phyloP scores from a whole-genome alignment of 1,284 basidiomycete genomes.

The Thecaphora frezii region DNA sequence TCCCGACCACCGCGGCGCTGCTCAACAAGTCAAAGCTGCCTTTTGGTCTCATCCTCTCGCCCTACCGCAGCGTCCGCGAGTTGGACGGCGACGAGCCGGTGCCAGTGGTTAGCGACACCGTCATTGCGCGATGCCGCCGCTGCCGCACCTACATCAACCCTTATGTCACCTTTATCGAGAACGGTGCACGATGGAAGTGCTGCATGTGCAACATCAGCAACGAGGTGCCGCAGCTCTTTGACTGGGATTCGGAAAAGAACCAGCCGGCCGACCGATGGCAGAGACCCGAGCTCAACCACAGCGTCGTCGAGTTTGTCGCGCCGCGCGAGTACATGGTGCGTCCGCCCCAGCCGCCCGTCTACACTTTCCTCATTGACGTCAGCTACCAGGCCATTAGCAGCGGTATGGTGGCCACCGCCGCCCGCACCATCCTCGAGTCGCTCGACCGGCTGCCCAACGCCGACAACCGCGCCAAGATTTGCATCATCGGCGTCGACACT shows the following conservation, averaged over 20 bases:
- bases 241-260: conserved; percentile 93
- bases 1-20: conserved; percentile 89
- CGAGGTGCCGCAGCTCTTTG: conserved; percentile 96
- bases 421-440: conserved; percentile 89
- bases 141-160: conserved; percentile 99
- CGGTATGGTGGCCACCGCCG: conserved; percentile 96
- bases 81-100: conserved; percentile 69
- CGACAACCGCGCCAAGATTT: conserved; percentile 86
- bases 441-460: conserved; percentile 94
- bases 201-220: conserved; percentile 99
- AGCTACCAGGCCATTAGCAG: conserved; percentile 76
- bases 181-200: conserved; percentile 97
- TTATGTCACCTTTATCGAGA: conserved; percentile 97
- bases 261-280: conserved; percentile 94
- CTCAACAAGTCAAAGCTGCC: conserved; percentile 92
- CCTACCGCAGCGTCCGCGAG: conserved; percentile 76
- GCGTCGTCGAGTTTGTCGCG: conserved; percentile 92
- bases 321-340: conserved; percentile 99
- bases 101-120: conserved; percentile 85
- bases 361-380: conserved; percentile 96
- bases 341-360: conserved; percentile 94
- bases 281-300: conserved; percentile 88
- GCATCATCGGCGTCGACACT: conserved; percentile 88
- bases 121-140: conserved; percentile 93
- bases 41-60: conserved; percentile 84